Percentiles rank a stretch among this genome's conserved stretches.
Evolutionary conservation across 2,329 filamentous ascomycete genomes (phyloP).

Genomic region (Pseudogymnoascus sp.): DNA sequence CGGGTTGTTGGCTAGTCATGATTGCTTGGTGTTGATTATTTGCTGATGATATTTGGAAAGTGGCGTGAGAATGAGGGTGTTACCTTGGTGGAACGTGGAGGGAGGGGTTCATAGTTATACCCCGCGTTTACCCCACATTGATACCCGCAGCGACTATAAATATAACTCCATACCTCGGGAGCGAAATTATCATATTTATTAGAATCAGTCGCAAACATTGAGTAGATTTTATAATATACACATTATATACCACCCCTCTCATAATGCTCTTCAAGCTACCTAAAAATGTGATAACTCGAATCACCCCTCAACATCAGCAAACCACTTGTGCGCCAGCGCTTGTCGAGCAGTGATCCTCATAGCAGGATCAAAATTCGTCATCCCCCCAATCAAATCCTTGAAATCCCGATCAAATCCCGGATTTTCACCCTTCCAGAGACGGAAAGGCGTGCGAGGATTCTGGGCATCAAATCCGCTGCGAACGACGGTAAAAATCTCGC

Average conservation of each 20-base stretch:
- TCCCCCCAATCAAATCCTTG: conserved; percentile 31
- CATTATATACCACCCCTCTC: background rate
- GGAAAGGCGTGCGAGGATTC: conserved; percentile 34
- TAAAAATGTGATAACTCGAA: background rate
- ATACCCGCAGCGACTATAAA: background rate
- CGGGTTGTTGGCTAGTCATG: background rate
- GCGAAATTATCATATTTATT: background rate
- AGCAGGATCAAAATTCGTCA: conserved; percentile 32
- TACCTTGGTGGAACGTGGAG: background rate
- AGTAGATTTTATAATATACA: background rate
- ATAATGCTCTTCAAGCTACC: background rate
- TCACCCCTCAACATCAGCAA: background rate
- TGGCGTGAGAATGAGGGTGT: background rate
- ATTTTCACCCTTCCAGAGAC: conserved; percentile 24
- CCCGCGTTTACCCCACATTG: background rate
- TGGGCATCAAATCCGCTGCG: conserved; percentile 31
- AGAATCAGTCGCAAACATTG: background rate
- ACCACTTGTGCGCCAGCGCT: conserved; percentile 26
- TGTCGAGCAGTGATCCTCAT: conserved; percentile 31
- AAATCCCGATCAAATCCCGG: conserved; percentile 31
- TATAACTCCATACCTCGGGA: background rate
- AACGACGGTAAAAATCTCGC: conserved; percentile 28
- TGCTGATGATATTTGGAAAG: background rate
- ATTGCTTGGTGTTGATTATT: background rate
- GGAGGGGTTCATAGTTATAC: background rate